These are phyloP conservation scores for Hanseniaspora guilliermondii DNA, from an alignment of 805 yeast species.

Conservation along the genomic window DNA sequence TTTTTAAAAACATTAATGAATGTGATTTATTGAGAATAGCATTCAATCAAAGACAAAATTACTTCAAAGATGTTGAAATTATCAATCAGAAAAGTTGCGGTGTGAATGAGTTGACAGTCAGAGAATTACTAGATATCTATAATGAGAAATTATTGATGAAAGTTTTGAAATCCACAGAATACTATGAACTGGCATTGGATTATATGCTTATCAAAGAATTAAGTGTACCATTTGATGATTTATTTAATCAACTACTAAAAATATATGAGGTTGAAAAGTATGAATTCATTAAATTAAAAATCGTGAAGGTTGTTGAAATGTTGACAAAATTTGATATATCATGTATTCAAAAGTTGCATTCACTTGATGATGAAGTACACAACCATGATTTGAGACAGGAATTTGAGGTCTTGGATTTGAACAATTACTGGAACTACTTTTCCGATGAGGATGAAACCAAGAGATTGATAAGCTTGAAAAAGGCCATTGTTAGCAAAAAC, in stretches of 20 bases:
- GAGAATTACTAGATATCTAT: background rate
- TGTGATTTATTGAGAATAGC: background rate
- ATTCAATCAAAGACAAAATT: background rate
- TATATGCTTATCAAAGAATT: background rate
- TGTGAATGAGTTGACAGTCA: background rate
- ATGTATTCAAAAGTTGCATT: no score
- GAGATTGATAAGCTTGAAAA: conserved; percentile 7
- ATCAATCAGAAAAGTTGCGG: background rate
- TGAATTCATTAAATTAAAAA: conserved; percentile 8
- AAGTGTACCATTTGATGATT: background rate
- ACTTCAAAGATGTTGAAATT: background rate
- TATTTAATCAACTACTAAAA: background rate
- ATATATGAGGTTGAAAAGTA: background rate
- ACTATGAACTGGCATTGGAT: conserved; percentile 8
- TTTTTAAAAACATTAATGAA: background rate
- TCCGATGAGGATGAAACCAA: conserved; percentile 5
- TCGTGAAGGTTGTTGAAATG: conserved; percentile 1
- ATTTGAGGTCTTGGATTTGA: background rate
- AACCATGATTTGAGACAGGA: background rate
- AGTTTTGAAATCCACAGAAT: background rate
- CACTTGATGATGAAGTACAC: background rate
- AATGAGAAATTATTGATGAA: background rate
- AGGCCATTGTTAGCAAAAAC: background rate
- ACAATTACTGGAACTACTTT: background rate
- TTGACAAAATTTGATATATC: background rate